Conservation (phyloP, 176 grass and related monocot species). For the Lolium rigidum region DNA sequence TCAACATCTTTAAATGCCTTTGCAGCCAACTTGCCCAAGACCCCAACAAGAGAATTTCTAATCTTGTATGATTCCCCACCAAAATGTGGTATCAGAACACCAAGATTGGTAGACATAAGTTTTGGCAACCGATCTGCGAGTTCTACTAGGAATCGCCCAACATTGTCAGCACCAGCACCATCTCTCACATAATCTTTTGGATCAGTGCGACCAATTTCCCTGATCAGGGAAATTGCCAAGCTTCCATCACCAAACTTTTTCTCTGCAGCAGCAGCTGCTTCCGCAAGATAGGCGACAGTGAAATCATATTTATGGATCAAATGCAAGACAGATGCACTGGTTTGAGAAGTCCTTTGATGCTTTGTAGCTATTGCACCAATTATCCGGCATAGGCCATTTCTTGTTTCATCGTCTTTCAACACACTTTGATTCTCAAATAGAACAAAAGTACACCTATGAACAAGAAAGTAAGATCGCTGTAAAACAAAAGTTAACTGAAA, state of each 20-base stretch:
- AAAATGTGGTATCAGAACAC: constrained; percentile 90
- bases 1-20: constrained; percentile 91
- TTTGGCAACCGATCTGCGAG: constrained; percentile 77
- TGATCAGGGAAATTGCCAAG: constrained; percentile 75
- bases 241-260: constrained; percentile 85
- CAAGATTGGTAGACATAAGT: constrained; percentile 90
- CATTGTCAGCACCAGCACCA: constrained; percentile 78
- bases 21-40: constrained; percentile 83
- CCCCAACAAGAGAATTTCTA: constrained; percentile 94
- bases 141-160: constrained; percentile 88
- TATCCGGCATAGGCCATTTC: constrained; percentile 74
- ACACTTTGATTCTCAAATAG: constrained; percentile 79
- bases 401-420: constrained; percentile 78
- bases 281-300: constrained; percentile 69
- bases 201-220: constrained; percentile 86
- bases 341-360: constrained; percentile 80
- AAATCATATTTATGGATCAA: constrained; percentile 91
- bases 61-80: constrained; percentile 98
- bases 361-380: constrained; percentile 82
- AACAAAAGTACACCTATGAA: constrained; percentile 65
- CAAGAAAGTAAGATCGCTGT: constrained; percentile 30
- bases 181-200: constrained; percentile 91
- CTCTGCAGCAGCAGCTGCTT: constrained; percentile 75
- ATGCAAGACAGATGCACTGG: constrained; percentile 78
- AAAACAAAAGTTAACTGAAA: constrained; percentile 20